Conservation (phyloP, 2,329 filamentous ascomycete genomes). For the Cordyceps cateniannulata region DNA sequence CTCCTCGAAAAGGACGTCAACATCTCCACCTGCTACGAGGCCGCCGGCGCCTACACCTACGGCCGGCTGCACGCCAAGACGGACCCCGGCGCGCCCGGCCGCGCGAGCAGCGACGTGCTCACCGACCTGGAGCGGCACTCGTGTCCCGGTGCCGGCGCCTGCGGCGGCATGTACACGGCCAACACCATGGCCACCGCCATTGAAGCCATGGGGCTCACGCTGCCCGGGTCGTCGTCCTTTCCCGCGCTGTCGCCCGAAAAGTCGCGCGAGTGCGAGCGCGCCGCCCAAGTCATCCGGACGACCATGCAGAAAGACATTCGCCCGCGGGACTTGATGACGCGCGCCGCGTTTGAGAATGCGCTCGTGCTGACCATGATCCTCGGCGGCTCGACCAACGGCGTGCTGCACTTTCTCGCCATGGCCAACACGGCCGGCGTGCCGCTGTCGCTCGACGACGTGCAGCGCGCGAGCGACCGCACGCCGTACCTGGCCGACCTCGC, state of each 20-base stretch:
- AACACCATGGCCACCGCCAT: conserved; percentile 83
- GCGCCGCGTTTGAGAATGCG: conserved; percentile 78
- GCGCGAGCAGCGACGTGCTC: conserved; percentile 70
- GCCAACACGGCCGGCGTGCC: conserved; percentile 74
- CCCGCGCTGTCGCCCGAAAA: conserved; percentile 78
- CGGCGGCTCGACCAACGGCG: conserved; percentile 84
- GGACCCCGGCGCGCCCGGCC: conserved; percentile 52
- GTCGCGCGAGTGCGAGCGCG: conserved; percentile 78
- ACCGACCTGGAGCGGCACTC: conserved; percentile 75
- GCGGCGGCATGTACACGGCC: conserved; percentile 76
- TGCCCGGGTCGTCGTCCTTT: conserved; percentile 79
- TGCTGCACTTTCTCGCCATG: conserved; percentile 87
- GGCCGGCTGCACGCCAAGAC: conserved; percentile 67
- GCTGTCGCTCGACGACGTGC: conserved; percentile 75
- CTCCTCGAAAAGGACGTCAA: conserved; percentile 76
- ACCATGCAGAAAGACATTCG: conserved; percentile 81
- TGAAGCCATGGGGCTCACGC: conserved; percentile 72
- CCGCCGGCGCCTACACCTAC: conserved; percentile 75
- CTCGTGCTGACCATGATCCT: conserved; percentile 86
- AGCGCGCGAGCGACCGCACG: conserved; percentile 73
- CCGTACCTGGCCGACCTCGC: conserved; percentile 83
- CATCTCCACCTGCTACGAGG: conserved; percentile 83
- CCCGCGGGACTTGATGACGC: conserved; percentile 73
- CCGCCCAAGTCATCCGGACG: conserved; percentile 67
- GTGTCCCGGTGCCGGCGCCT: conserved; percentile 55